Percentiles rank a stretch among this genome's conserved stretches.
Evolutionary conservation across 2,329 filamentous ascomycete genomes (phyloP).

Genomic region (Sporothrix mexicana): DNA sequence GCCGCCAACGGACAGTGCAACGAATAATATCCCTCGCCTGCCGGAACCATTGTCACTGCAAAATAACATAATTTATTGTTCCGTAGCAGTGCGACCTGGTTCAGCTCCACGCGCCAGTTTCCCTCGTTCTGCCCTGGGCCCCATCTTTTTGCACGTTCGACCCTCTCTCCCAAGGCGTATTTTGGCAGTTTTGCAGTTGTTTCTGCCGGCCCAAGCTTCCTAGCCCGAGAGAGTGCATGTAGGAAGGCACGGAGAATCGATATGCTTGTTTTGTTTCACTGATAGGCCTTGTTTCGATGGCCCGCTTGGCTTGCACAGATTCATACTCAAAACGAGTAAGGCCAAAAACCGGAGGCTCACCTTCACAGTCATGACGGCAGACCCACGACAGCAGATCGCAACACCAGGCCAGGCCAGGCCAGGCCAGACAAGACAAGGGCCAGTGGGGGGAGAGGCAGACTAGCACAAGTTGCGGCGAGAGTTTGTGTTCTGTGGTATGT

Average conservation of each 20-base stretch:
- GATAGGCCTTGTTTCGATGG: slow-evolving; percentile 1
- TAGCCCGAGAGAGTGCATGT: no score
- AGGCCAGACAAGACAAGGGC: neutral
- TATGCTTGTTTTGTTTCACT: neutral
- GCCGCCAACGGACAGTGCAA: no score
- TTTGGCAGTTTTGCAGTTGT: neutral
- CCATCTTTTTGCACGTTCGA: neutral
- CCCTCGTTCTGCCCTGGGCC: slow-evolving; percentile 24
- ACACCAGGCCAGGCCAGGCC: neutral
- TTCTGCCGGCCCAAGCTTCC: neutral
- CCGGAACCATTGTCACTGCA: neutral
- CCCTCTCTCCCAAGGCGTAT: slow-evolving; percentile 33
- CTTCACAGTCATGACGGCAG: slow-evolving; percentile 25
- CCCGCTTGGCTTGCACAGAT: neutral
- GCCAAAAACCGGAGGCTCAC: neutral
- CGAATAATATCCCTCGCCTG: neutral
- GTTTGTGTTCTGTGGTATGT: neutral
- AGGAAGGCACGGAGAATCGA: neutral
- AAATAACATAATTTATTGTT: neutral
- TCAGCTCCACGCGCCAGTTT: slow-evolving; percentile 37
- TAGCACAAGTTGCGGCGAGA: slow-evolving; percentile 2
- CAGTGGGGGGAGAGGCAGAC: neutral
- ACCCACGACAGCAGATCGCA: slow-evolving; percentile 21
- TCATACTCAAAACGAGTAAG: neutral
- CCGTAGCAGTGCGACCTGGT: slow-evolving; percentile 27